Conservation (phyloP, 768 basidiomycete genomes). For the Russula compacta region DNA sequence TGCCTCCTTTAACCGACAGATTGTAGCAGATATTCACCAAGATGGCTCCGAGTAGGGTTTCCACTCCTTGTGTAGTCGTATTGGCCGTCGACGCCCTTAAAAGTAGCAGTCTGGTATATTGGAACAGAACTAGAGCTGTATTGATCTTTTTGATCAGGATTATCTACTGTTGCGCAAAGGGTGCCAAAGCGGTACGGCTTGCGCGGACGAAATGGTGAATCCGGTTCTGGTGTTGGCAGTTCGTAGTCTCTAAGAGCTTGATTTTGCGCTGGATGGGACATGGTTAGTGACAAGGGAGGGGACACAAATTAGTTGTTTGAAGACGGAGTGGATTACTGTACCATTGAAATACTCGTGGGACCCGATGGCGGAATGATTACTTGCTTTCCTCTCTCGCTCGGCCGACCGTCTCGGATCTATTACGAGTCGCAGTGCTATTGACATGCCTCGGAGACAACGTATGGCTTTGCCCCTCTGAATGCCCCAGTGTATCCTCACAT, state of each 20-base stretch:
- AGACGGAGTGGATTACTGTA: not conserved
- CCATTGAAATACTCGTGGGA: conserved; percentile 17
- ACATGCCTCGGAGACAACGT: conserved; percentile 17
- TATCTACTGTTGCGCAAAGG: conserved; percentile 84
- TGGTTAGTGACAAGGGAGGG: not conserved
- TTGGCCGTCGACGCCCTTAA: conserved; percentile 84
- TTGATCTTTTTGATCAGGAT: conserved; percentile 89
- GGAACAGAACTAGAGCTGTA: conserved; percentile 91
- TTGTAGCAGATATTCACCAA: conserved; percentile 49
- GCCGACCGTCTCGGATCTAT: conserved; percentile 6
- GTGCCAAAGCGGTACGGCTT: conserved; percentile 87
- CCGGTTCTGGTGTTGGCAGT: conserved; percentile 74
- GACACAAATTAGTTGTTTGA: not conserved
- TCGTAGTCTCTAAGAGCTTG: conserved; percentile 30
- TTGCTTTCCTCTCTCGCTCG: not conserved
- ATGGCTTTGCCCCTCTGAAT: not conserved
- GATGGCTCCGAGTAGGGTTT: conserved; percentile 91
- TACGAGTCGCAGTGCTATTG: not conserved
- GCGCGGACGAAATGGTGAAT: conserved; percentile 57
- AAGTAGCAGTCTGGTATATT: conserved; percentile 96
- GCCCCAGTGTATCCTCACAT: not conserved
- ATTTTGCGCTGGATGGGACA: conserved; percentile 3
- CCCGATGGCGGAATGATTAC: conserved; percentile 16
- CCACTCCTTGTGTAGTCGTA: conserved; percentile 95
- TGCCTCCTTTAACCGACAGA: not conserved